Base-by-base conservation (phyloP, 2,329 filamentous ascomycete genomes). In the Penicillium occitanis region DNA sequence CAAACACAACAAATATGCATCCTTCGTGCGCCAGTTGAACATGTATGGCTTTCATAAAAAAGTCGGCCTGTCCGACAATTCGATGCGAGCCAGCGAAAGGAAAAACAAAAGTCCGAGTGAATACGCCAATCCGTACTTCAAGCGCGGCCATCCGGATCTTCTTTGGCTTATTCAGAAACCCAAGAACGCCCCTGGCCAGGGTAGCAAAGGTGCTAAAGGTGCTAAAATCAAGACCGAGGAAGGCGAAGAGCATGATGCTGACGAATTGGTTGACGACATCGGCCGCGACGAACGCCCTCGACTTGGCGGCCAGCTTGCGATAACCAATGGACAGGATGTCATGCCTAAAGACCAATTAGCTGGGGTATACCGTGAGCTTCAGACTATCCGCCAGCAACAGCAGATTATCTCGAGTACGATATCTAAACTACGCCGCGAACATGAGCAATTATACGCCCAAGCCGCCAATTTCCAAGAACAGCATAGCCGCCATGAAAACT, bases 21-120 rank as follows among this genome's bases (percentile, higher is more conserved):
- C 89, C 0, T 92, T 92, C 71, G 90, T 92, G 35, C 86, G 90
- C 30, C 89, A 91, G 71, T 79, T 91, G 66, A 87, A 87, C 69
- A 87, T 87, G 85, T 87, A 87, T 71, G 85, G 86, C 2, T 88
- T 87, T 66, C 86, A 88, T 72, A 88, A 88, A 73, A 90, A 91
- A 50, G 91, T 95, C 3, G 91, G 91, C 3, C 85, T 99, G 19
- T 97, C 93, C 3, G 95, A 99, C 78, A 97, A 97, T 75, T 97
- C 93, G 0, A 96, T 99, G 91, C 91, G 95, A 71, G 93, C 96
- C 5, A 97, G 93, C 75, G 95, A 98, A 80, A 90, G 93, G 68
- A 97, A 97, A 77, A 94, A 94, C 76, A 99, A 99, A 81, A 97
- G 93, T 66, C 95, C 95, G 0, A 98, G 93, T 84, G 95, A 98